Base-by-base conservation (phyloP, 495 filamentous ascomycete genomes). In the Penicillium lividum region DNA sequence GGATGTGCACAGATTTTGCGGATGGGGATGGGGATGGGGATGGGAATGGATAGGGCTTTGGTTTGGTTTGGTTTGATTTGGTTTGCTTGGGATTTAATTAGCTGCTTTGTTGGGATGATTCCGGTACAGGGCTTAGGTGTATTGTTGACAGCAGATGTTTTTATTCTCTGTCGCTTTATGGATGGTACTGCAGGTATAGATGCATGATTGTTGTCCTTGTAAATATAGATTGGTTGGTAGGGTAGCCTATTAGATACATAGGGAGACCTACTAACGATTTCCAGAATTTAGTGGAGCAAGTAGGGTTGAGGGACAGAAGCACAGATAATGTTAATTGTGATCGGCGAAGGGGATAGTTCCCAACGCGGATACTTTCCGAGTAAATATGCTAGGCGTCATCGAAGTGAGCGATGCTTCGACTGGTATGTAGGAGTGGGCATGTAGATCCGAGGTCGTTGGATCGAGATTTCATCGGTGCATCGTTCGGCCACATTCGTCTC, bases 281-380 rank as follows among this genome's bases (percentile, higher is more conserved):
- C 5, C 38, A 16, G 13, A 16, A 13, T 4, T 40, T 13, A 16
- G 38, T 40, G 38, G 38, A 40, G 13, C n/a, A n/a, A 40, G 15
- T 5, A 15, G 15, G 5, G 18, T 27, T 13, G 3, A 16, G 11
- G n/a, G 46, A n/a, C 27, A 46, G 18, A 46, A 46, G 16, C 27
- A 25, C 16, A 46, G 28, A 49, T 49, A 10, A 49, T 49, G 11
- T 49, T 49, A 15, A 40, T 40, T 40, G 38, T 40, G 38, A 40
- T 40, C 38, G 15, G n/a, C 38, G 10, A 13, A n/a, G 38, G 13
- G 4, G 13, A n/a, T 40, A 40, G 3, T 40, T 6, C n/a, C 38
- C 0, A 13, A 40, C 38, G 15, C 15, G 38, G 38, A 40, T 16
- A 15, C 15, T 40, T 0, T 7, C 38, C 38, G 38, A 40, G 22